Evolutionary conservation across 768 basidiomycete species (phyloP), one percentile per base, ranked within the genome.

Genomic region (Rubroboletus pulcherrimus): DNA sequence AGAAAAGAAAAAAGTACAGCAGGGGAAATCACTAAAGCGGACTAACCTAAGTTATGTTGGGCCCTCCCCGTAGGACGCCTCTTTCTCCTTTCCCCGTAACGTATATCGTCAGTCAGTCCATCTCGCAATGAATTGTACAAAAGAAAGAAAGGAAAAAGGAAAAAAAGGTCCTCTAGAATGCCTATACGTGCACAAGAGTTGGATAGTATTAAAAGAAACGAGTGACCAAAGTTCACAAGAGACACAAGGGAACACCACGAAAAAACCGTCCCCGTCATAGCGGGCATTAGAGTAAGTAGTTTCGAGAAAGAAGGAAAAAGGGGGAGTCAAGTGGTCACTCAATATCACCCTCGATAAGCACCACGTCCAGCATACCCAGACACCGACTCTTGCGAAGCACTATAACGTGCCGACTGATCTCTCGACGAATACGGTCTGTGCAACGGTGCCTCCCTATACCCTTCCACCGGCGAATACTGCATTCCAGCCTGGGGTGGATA

Each of bases 361-460:
- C 71, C 71, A n/a, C 74, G 69, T 24, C 71, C 75, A 14, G 68
- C 56, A 33, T 67, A 51, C 51, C 71, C 72, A 26, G 65, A 48
- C 3, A 65, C 4, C 2, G 66, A 65, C 12, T 68, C 58, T 26
- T 63, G 61, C 31, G 61, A 55, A 4, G 56, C 44, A 26, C 26
- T 26, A 15, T 59, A 55, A 41, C 48, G 38, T 29, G 7, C 43
- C 35, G 56, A 57, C 37, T 29, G 58, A 6, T 63, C 65, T 21
- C 66, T 59, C 26, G 60, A 58, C 5, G 66, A 64, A 51, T 77
- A 70, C 1, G 85, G 85, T 54, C 88, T 77, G 63, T 89, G 85
- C 1, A 83, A 66, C 1, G 87, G 81, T 6, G 86, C 85, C 61
- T 87, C 82, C 44, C 85, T 74, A 57, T 74, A 75, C 5, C 72